phyloP scores from a whole-genome alignment of 306 rosid genomes.

The Quillaja saponaria region DNA sequence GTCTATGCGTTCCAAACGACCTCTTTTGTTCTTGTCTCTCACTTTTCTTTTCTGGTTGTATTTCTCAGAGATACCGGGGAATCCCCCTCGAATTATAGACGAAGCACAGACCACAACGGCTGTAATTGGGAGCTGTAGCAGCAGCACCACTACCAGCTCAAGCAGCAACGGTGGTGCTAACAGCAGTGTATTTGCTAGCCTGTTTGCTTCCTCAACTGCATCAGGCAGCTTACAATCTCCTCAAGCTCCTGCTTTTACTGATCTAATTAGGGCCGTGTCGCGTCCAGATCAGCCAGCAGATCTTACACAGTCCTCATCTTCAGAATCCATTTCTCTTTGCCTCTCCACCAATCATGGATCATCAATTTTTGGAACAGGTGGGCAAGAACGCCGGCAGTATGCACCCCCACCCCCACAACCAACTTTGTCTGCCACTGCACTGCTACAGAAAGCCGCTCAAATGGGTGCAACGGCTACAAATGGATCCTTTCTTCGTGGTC shows the following conservation, averaged over 20 bases:
- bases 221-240: conserved; percentile 57
- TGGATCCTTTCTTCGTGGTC: conserved; percentile 70
- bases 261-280: conserved; percentile 59
- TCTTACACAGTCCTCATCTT: conserved; percentile 48
- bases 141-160: conserved; percentile 51
- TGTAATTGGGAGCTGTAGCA: conserved; percentile 51
- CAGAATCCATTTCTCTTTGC: conserved; percentile 75
- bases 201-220: conserved; percentile 72
- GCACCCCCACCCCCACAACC: conserved; percentile 62
- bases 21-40: conserved; percentile 29
- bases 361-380: conserved; percentile 60
- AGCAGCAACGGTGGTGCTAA: conserved; percentile 56
- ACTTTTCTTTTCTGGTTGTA: conserved; percentile 6
- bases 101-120: conserved; percentile 41
- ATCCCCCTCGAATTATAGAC: conserved; percentile 43
- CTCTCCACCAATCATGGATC: conserved; percentile 65
- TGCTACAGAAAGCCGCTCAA: conserved; percentile 94
- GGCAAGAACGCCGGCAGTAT: conserved; percentile 65
- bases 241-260: conserved; percentile 53
- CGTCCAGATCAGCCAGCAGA: conserved; percentile 49
- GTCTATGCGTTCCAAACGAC: conserved; percentile 29
- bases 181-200: conserved; percentile 70
- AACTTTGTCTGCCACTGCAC: conserved; percentile 90
- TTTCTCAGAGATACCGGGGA: conserved; percentile 49
- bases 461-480: conserved; percentile 79